Conservation (phyloP, 2,329 filamentous ascomycete genomes). For the Fusarium scirpi region DNA sequence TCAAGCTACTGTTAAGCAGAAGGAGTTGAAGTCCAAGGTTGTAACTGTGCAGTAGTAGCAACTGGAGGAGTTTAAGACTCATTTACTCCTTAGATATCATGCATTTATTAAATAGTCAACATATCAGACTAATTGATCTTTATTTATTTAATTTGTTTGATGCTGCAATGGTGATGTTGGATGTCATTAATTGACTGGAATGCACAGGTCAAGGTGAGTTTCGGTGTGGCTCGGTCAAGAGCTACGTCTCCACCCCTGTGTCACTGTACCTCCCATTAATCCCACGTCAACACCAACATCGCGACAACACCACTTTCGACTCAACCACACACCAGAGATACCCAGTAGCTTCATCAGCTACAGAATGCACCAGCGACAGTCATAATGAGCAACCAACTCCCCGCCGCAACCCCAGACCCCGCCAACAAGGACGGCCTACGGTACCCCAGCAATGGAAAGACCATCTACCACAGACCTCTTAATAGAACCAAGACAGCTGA, state of each 20-base stretch:
- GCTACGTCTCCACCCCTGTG: conserved; percentile 40
- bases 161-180: no score
- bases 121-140: no score
- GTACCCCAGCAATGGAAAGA: conserved; percentile 93
- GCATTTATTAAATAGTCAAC: no score
- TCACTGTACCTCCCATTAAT: conserved; percentile 25
- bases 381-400: conserved; percentile 64
- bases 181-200: not conserved
- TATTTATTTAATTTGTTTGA: no score
- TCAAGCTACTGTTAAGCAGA: conserved; percentile 62
- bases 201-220: conserved; percentile 34
- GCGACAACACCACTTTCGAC: conserved; percentile 1
- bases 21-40: conserved; percentile 62
- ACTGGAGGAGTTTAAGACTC: no score
- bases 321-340: not conserved
- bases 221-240: conserved; percentile 43
- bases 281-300: conserved; percentile 37
- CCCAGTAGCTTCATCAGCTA: not conserved
- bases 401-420: conserved; percentile 52
- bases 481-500: conserved; percentile 91
- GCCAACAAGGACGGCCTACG: conserved; percentile 73
- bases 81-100: no score
- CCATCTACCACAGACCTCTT: conserved; percentile 95
- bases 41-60: conserved; percentile 63
- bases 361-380: conserved; percentile 39